Evolutionary conservation across 2,329 filamentous ascomycete species (phyloP), one percentile per base, ranked within the genome.

Genomic region (Fusarium musae): DNA sequence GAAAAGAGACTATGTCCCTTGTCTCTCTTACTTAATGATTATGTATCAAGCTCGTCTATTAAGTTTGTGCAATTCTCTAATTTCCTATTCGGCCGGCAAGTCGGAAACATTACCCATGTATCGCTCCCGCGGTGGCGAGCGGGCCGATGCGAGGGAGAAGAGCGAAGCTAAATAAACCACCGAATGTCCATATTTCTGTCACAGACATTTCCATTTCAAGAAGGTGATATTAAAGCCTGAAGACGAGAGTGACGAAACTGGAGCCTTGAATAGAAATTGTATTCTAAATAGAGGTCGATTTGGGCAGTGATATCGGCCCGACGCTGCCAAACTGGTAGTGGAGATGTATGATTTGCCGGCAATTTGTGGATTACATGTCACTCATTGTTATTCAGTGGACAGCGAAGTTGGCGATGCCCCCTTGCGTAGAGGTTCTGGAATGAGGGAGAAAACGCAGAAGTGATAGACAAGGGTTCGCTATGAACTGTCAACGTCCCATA

Each of bases 151-250:
- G 23, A 28, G 3, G 6, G 28, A 17, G 13, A 9, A 12, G 21
- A 9, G 28, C 2, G 32, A 49, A 49, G 15, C 9, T 9, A 12
- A 32, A 32, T 0, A 32, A 9, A 6, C 8, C 6, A 2, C 21
- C 13, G 3, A 13, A 6, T 49, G 32, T 16, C 28, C 15, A 49
- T 32, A 9, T 9, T n/a, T 11, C 3, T n/a, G 3, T 16, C 4
- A 12, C 15, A 34, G 10, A 2, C 4, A 19, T 7, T 15, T 50
- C 47, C 47, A 17, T 23, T 50, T 23, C 16, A 0, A 50, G 30
- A 19, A 50, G 47, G 21, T 23, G 11, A 17, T 50, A 15, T 3
- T 1, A 4, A 0, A n/a, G 11, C n/a, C 6, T 17, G 11, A n/a
- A 34, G 21, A 50, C 34, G 30, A 50, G 32, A 19, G 21, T 21